Conservation (phyloP, 139 green algal species). For the Penium margaritaceum region DNA sequence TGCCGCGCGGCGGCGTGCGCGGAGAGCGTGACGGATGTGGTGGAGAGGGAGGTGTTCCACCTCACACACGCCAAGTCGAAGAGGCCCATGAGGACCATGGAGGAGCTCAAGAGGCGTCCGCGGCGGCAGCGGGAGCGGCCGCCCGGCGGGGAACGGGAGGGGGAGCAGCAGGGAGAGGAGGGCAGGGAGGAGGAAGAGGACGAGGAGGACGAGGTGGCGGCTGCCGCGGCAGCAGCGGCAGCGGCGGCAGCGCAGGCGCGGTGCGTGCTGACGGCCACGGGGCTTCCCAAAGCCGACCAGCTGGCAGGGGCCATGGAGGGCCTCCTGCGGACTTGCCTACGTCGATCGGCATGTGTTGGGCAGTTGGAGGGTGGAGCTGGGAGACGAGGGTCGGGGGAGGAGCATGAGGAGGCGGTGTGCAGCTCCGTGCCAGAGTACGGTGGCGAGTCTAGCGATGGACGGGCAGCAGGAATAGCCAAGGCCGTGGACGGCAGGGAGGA, state of each 20-base stretch:
- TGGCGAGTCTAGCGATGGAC: not conserved
- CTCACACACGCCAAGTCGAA: not conserved
- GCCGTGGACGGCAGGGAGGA: not conserved
- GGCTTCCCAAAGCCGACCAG: conserved; percentile 17
- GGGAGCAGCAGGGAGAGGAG: not conserved
- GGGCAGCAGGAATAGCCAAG: not conserved
- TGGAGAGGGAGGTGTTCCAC: conserved; percentile 31
- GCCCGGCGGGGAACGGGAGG: not conserved
- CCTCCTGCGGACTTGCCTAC: not conserved
- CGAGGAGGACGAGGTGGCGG: conserved; percentile 2
- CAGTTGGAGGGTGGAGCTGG: no score
- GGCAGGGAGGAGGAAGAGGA: not conserved
- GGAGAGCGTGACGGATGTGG: not conserved
- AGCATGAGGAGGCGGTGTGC: not conserved
- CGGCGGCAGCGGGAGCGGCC: conserved; percentile 1
- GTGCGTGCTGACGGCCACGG: conserved; percentile 21
- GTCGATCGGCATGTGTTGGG: no score
- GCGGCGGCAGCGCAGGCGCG: not conserved
- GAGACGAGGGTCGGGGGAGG: not conserved
- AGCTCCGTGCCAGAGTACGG: not conserved
- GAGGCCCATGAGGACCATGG: conserved; percentile 1
- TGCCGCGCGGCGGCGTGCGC: conserved; percentile 22
- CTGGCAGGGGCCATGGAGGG: conserved; percentile 14
- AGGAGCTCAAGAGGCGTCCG: no score
- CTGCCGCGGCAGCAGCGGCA: conserved; percentile 10